A percentile compares a stretch with the other conserved stretches of the same genome.
Conservation (phyloP, 805 yeast species). For the Metschnikowia dekortorum region DNA sequence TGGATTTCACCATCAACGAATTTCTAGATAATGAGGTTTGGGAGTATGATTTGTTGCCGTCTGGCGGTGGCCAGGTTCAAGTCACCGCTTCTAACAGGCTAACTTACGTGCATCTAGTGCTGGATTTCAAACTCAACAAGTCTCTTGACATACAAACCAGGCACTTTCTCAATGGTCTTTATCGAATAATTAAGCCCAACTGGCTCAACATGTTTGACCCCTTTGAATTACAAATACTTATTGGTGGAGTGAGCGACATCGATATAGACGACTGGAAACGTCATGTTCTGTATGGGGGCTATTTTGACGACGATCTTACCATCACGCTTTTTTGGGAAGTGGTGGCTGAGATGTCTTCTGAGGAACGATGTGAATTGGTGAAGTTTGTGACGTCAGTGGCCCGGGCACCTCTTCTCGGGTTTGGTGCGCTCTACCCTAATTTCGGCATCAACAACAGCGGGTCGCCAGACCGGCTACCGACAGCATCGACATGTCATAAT, state of each 20-base stretch:
- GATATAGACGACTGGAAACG: constrained; percentile 63
- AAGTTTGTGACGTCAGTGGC: constrained; percentile 92
- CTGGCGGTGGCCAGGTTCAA: constrained; percentile 51
- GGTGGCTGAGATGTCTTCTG: constrained; percentile 58
- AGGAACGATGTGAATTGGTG: constrained; percentile 62
- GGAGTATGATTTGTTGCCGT: constrained; percentile 52
- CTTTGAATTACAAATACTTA: constrained; percentile 73
- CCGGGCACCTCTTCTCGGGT: constrained; percentile 87
- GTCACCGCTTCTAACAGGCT: constrained; percentile 61
- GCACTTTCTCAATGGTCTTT: constrained; percentile 66
- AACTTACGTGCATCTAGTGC: constrained; percentile 70
- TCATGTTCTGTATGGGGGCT: constrained; percentile 59
- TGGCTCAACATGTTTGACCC: constrained; percentile 89
- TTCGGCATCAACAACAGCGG: constrained; percentile 80
- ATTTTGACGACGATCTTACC: constrained; percentile 50
- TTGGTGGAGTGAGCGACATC: constrained; percentile 64
- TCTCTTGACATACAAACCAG: constrained; percentile 55
- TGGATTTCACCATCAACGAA: constrained; percentile 64
- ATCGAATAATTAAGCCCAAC: constrained; percentile 57
- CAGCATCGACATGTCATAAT: constrained; percentile 92
- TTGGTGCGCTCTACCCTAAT: constrained; percentile 54
- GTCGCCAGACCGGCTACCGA: constrained; percentile 61
- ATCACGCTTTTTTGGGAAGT: constrained; percentile 70
- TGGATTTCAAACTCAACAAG: constrained; percentile 73
- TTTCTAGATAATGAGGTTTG: constrained; percentile 33